phyloP scores from a whole-genome alignment of 192 early-diverging fungal species.

The Linnemannia exigua region DNA sequence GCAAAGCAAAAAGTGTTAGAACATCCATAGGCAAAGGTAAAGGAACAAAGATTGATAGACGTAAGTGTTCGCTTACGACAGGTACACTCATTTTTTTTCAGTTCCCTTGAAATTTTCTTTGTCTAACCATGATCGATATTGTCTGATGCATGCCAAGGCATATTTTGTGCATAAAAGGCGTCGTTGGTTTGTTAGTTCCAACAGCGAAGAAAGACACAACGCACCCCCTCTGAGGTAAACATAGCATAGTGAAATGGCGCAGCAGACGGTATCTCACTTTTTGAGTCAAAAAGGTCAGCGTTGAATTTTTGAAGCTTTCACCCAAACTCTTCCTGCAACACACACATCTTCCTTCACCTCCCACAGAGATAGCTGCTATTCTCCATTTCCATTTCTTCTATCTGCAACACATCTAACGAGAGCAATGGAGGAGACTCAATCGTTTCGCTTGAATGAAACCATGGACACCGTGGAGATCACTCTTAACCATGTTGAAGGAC shows the following conservation, averaged over 20 bases:
- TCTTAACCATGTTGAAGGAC: slow-evolving; percentile 1
- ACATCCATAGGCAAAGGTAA: too few species aligned
- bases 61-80: too few species aligned
- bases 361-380: not conserved
- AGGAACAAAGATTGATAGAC: too few species aligned
- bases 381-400: not conserved
- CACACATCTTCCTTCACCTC: not conserved
- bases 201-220: too few species aligned
- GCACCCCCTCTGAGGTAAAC: too few species aligned
- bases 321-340: not conserved
- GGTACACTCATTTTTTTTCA: too few species aligned
- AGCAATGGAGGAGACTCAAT: slow-evolving; percentile 29
- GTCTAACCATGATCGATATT: too few species aligned
- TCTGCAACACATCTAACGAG: not conserved
- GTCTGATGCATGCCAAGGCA: too few species aligned
- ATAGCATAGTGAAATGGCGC: not conserved
- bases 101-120: too few species aligned
- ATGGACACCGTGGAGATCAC: not conserved
- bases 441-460: slow-evolving; percentile 17
- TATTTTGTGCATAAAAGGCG: too few species aligned
- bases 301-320: not conserved
- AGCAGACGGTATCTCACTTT: not conserved
- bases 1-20: too few species aligned
- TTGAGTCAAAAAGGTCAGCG: not conserved
- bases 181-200: too few species aligned